Evolutionary conservation across 768 basidiomycete species (phyloP).

Genomic region (Rhodotorula graminis): DNA sequence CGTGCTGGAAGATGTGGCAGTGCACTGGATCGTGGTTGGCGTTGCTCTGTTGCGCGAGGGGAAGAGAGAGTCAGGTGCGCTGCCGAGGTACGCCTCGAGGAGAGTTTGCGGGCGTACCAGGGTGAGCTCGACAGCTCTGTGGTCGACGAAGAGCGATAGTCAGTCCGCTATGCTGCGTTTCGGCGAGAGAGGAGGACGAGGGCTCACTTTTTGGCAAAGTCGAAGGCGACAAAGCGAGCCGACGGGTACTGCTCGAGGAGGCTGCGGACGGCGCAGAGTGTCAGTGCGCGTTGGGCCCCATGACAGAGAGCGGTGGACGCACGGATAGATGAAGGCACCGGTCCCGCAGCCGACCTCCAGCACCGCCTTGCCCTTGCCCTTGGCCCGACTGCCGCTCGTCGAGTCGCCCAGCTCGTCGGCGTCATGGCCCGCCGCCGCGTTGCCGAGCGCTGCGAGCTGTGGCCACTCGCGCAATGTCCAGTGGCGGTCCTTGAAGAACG

Average conservation of each 20-base stretch:
- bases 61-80: neutral
- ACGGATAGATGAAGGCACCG: constrained; percentile 38
- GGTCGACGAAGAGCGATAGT: too few species aligned
- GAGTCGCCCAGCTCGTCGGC: neutral
- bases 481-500: constrained; percentile 39
- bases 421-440: neutral
- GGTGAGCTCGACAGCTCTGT: constrained; percentile 29
- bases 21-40: constrained; percentile 1
- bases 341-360: constrained; percentile 38
- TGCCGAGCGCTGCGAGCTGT: neutral
- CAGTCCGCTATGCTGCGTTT: too few species aligned
- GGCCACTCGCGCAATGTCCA: constrained; percentile 31
- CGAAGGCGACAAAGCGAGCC: constrained; percentile 24
- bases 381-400: neutral
- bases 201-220: constrained; percentile 30
- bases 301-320: neutral
- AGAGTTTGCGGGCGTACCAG: constrained; percentile 2
- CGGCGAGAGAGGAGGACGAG: too few species aligned
- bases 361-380: constrained; percentile 29
- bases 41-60: constrained; percentile 13
- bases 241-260: constrained; percentile 30
- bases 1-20: constrained; percentile 34
- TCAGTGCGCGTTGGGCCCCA: neutral
- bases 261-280: neutral
- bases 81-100: too few species aligned